A percentile compares a stretch with the other conserved stretches of the same genome.
phyloP scores from a whole-genome alignment of 805 yeast genomes.

The Teunomyces funiuensis region DNA sequence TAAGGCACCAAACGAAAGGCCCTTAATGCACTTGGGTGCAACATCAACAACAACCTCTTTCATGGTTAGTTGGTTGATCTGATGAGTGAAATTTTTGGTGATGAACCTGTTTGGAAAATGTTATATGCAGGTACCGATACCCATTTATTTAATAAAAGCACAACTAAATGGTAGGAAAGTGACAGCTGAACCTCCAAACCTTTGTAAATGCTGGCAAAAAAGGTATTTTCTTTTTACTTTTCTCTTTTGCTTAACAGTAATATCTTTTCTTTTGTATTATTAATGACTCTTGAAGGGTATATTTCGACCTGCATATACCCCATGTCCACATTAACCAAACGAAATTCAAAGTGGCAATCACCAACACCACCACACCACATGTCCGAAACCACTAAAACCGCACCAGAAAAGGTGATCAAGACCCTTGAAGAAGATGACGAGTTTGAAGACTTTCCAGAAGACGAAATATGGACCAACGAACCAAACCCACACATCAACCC shows the following conservation, averaged over 20 bases:
- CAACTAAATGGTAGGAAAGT: not conserved
- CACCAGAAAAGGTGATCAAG: slow-evolving; percentile 48
- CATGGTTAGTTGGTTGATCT: slow-evolving; percentile 22
- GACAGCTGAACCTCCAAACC: not conserved
- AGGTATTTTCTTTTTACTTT: too few species aligned
- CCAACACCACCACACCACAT: not conserved
- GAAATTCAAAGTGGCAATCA: slow-evolving; percentile 5
- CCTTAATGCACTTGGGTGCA: slow-evolving; percentile 87
- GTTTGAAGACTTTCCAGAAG: slow-evolving; percentile 94
- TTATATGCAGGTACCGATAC: not conserved
- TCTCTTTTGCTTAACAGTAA: too few species aligned
- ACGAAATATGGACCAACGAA: slow-evolving; percentile 68
- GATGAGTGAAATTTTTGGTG: slow-evolving; percentile 5
- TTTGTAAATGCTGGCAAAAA: too few species aligned
- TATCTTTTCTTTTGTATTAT: too few species aligned
- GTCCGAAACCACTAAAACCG: slow-evolving; percentile 5
- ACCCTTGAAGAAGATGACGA: slow-evolving; percentile 95
- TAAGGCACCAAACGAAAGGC: slow-evolving; percentile 90
- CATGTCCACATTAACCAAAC: not conserved
- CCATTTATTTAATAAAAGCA: not conserved
- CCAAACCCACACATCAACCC: slow-evolving; percentile 52
- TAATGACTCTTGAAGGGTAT: too few species aligned
- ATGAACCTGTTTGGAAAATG: not conserved
- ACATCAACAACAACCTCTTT: slow-evolving; percentile 63
- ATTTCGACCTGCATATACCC: not conserved